Evolutionary conservation across 225 moss, liverwort and hornwort genomes (phyloP).

Genomic region (Bryum argenteum): DNA sequence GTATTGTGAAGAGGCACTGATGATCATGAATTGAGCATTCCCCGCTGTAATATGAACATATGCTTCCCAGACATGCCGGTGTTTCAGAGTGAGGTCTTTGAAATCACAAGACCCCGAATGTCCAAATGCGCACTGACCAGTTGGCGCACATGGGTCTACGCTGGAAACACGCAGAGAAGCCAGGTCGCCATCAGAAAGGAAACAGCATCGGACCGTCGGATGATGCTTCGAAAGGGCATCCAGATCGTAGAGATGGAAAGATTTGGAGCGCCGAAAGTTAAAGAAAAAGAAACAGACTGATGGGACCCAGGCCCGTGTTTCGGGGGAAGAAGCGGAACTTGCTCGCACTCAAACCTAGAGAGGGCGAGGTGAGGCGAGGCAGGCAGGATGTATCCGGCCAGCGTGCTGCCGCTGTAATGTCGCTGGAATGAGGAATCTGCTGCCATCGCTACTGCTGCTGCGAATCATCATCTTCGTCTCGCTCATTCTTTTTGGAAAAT

Average conservation of each 20-base stretch:
- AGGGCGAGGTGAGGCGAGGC: too few species aligned
- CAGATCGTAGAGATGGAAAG: neutral
- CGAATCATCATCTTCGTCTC: conserved; percentile 13
- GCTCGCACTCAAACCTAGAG: conserved; percentile 29
- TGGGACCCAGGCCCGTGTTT: neutral
- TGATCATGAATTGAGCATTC: too few species aligned
- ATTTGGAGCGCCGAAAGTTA: neutral
- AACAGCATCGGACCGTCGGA: neutral
- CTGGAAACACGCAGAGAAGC: conserved; percentile 25
- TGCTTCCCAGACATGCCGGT: too few species aligned
- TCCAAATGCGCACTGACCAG: conserved; percentile 4
- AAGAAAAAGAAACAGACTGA: conserved; percentile 2
- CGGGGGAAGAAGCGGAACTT: neutral
- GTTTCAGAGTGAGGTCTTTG: neutral
- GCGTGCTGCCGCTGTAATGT: neutral
- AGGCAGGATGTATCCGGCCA: neutral
- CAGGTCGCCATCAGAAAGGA: neutral
- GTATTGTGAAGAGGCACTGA: too few species aligned
- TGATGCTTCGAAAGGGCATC: neutral
- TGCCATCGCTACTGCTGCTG: conserved; percentile 13
- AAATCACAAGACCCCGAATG: neutral
- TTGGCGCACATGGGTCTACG: conserved; percentile 26
- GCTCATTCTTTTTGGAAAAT: conserved; percentile 12
- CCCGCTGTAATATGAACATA: too few species aligned
- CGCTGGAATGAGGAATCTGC: conserved; percentile 20